Base-by-base conservation (phyloP, 768 basidiomycete genomes). In the Boletus patriciae region DNA sequence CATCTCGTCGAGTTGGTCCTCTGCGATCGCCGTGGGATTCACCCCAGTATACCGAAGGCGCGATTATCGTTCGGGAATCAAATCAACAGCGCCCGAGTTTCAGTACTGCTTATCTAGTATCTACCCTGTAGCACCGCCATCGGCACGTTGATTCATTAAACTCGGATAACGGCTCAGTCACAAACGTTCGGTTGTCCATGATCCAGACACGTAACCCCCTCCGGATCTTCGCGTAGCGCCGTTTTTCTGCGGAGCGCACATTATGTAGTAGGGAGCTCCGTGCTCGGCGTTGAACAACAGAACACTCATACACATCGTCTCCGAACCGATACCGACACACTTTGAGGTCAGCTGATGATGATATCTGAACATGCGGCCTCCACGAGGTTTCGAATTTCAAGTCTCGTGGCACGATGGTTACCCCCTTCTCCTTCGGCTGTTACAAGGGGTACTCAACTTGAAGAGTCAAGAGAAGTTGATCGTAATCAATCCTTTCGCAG, bases 371-470 rank as follows among this genome's bases (percentile, higher is more conserved):
- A 69, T 64, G 66, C 54, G 67, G 55, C 23, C 25, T 34, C 49
- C 70, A 70, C 58, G 70, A 62, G 65, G 67, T 55, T 49, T 31
- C 61, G 36, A 58, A 58, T 58, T 50, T 62, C 60, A 48, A 51
- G 43, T 54, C 60, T 40, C 59, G 52, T 34, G 56, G 42, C 16
- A 37, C 36, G 36, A 36, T 36, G 36, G 36, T 36, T 31, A 31
- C n/a, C 9, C 31, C 31, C 31, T 31, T 15, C 38, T 4, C 52
- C 37, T 34, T 55, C 46, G 54, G 56, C 44, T 46, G 49, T 46
- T 9, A 29, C 10, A 31, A 31, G 29, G 40, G n/a, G 38, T 46
- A 50, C 43, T 48, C 40, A 31, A 40, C 25, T 25, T 25, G 25
- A 25, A 25, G 12, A 38, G 33, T 61, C 33, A 12, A 60, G 21